Evolutionary conservation across 768 basidiomycete species (phyloP).

Genomic region (Mycena sanguinolenta): DNA sequence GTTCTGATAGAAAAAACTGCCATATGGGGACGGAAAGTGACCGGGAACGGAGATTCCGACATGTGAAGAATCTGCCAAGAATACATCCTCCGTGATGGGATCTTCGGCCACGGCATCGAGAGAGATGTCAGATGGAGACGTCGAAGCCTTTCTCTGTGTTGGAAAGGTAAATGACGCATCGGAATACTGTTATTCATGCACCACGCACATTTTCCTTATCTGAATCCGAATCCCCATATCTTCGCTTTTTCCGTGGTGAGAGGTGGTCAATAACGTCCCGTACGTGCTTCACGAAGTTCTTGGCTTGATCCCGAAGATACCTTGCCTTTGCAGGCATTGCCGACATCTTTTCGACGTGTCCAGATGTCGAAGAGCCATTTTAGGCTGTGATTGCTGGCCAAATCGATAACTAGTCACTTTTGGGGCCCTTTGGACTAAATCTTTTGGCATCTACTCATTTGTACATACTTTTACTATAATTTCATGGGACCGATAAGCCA

Average conservation of each 20-base stretch:
- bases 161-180: too few species aligned
- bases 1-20: not conserved
- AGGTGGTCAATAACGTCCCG: not conserved
- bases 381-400: too few species aligned
- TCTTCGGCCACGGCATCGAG: not conserved
- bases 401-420: not conserved
- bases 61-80: too few species aligned
- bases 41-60: not conserved
- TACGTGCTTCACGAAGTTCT: not conserved
- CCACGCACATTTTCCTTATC: not conserved
- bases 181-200: not conserved
- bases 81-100: not conserved
- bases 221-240: not conserved
- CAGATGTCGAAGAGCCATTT: not conserved
- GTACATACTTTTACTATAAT: not conserved
- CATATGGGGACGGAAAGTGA: not conserved
- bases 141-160: too few species aligned
- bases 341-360: not conserved
- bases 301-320: not conserved
- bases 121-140: too few species aligned
- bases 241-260: not conserved
- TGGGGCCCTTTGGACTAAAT: not conserved
- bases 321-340: not conserved
- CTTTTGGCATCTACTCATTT: not conserved
- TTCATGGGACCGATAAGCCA: not conserved